These are phyloP conservation scores for Dipodascopsis uninucleata DNA, from an alignment of 805 yeast species.

Conservation along the genomic window DNA sequence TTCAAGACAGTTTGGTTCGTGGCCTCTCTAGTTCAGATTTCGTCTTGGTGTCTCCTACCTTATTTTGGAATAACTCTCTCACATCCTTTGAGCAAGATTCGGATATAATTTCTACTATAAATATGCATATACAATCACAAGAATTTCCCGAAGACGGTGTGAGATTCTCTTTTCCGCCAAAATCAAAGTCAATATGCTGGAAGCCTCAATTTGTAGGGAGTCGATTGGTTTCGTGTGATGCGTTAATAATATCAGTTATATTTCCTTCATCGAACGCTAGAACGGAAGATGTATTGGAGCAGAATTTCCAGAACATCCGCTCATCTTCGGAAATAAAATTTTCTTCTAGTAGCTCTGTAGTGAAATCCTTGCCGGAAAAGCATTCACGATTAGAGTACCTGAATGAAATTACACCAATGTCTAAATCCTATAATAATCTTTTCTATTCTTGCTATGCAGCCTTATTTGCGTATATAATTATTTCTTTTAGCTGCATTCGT, in stretches of 20 bases:
- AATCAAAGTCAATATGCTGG: conserved; percentile 3
- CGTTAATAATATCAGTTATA: conserved; percentile 1
- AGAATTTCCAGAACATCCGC: conserved; percentile 1
- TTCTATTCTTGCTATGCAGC: conserved; percentile 31
- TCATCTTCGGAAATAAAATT: too few relatives aligned
- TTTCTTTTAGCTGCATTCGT: conserved; percentile 41
- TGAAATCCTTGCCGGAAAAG: too few relatives aligned
- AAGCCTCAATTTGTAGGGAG: conserved; percentile 1
- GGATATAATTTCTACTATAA: conserved; percentile 42
- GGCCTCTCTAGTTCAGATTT: conserved; percentile 32
- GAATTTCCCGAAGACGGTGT: too few relatives aligned
- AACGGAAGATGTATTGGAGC: conserved; percentile 4
- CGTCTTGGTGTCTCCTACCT: conserved; percentile 39
- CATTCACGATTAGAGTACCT: too few relatives aligned
- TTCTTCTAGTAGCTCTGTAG: too few relatives aligned
- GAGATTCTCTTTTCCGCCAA: background rate
- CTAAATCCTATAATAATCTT: conserved; percentile 30
- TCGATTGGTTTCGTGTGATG: conserved; percentile 5
- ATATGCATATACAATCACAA: too few relatives aligned
- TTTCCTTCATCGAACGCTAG: background rate
- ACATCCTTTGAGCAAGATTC: conserved; percentile 35
- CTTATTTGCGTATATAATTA: conserved; percentile 31
- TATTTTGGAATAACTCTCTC: conserved; percentile 43
- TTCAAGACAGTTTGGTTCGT: conserved; percentile 37
- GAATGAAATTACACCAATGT: conserved; percentile 28